Conservation (phyloP, 805 yeast species). For the Metschnikowia peoriensis region DNA sequence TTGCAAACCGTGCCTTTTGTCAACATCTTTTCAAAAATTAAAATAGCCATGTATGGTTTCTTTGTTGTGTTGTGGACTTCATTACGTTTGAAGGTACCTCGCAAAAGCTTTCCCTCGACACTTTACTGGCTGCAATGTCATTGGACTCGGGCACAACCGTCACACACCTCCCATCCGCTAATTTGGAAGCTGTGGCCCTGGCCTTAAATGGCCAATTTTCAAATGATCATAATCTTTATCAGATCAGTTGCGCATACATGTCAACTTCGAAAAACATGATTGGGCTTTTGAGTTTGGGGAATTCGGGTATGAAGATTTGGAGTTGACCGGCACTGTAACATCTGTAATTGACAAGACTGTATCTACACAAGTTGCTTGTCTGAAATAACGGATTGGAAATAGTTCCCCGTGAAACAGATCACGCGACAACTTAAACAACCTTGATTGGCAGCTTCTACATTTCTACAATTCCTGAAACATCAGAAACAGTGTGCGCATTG, state of each 20-base stretch:
- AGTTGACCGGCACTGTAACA: too few relatives aligned
- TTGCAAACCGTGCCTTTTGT: conserved; percentile 41
- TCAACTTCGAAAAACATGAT: conserved; percentile 5
- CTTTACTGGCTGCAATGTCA: conserved; percentile 12
- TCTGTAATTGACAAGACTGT: too few relatives aligned
- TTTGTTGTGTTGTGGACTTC: conserved; percentile 49
- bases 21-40: conserved; percentile 25
- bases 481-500: too few relatives aligned
- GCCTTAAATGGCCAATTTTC: neutral
- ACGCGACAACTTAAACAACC: too few relatives aligned
- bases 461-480: too few relatives aligned
- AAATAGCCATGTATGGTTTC: conserved; percentile 41
- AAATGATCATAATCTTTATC: conserved; percentile 2
- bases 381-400: too few relatives aligned
- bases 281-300: neutral
- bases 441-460: too few relatives aligned
- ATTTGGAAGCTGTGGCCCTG: conserved; percentile 18
- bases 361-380: too few relatives aligned
- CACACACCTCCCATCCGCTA: conserved; percentile 43
- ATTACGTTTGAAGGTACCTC: conserved; percentile 21
- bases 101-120: conserved; percentile 9
- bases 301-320: too few relatives aligned
- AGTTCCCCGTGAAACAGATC: too few relatives aligned
- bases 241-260: conserved; percentile 11
- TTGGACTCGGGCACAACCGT: conserved; percentile 57